Conservation (phyloP, 1,284 basidiomycete genomes). For the Melampsora larici-populina region DNA sequence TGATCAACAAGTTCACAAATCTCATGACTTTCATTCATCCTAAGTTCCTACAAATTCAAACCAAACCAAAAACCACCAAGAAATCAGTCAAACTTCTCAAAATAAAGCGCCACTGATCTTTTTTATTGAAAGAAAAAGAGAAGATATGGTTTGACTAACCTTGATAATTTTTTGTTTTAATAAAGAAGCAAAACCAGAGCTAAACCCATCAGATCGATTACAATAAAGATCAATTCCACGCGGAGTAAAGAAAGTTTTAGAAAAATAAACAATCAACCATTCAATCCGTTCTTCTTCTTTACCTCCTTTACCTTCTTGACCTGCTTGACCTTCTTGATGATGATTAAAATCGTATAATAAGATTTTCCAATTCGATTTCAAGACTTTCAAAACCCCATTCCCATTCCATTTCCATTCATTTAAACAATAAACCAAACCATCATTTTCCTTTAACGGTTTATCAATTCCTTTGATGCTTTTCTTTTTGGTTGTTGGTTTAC, state of each 20-base stretch:
- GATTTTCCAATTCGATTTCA: constrained; percentile 60
- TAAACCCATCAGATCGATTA: constrained; percentile 51
- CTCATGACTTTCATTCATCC: neutral
- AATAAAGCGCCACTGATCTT: too few relatives aligned
- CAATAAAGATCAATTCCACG: constrained; percentile 60
- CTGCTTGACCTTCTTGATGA: neutral
- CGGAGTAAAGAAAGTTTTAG: constrained; percentile 60
- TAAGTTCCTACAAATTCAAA: constrained; percentile 17
- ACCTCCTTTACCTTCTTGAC: too few relatives aligned
- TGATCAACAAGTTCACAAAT: constrained; percentile 14
- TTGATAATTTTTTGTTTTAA: constrained; percentile 46
- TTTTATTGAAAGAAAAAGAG: too few relatives aligned
- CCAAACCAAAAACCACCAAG: too few relatives aligned
- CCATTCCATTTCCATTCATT: constrained; percentile 57
- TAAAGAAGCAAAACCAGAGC: constrained; percentile 44
- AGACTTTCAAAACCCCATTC: constrained; percentile 56
- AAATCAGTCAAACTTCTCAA: too few relatives aligned
- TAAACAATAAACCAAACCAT: too few relatives aligned
- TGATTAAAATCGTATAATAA: too few relatives aligned
- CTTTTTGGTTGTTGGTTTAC: neutral
- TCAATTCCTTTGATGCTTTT: constrained; percentile 31
- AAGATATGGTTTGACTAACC: constrained; percentile 7
- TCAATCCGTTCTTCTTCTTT: constrained; percentile 43
- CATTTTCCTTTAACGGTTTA: neutral
- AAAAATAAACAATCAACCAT: constrained; percentile 61